Conservation (phyloP, 2,329 filamentous ascomycete species). For the Neonectria hederae region DNA sequence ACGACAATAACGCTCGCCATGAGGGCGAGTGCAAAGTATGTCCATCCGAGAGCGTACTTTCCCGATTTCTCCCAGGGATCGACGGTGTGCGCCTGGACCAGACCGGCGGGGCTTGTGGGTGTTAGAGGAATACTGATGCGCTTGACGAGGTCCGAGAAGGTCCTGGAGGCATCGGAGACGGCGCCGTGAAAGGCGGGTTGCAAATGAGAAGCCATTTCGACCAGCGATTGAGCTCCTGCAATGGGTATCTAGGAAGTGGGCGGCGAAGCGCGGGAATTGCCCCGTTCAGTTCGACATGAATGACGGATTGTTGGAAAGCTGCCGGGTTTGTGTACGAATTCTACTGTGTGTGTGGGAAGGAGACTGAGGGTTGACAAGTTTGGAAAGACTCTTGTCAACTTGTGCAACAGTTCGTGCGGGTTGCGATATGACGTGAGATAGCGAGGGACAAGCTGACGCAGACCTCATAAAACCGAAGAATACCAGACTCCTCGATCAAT, state of each 20-base stretch:
- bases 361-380: not conserved
- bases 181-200: conserved; percentile 45
- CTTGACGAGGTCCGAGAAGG: conserved; percentile 55
- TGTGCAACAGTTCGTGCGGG: not conserved
- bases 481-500: conserved; percentile 38
- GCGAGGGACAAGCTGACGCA: conserved; percentile 19
- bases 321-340: conserved; percentile 19
- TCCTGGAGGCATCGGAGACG: conserved; percentile 46
- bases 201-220: conserved; percentile 54
- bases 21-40: conserved; percentile 84
- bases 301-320: conserved; percentile 8
- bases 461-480: conserved; percentile 31
- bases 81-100: conserved; percentile 69
- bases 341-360: not conserved
- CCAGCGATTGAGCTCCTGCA: conserved; percentile 40
- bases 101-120: conserved; percentile 66
- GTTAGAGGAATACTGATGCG: conserved; percentile 70
- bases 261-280: conserved; percentile 40
- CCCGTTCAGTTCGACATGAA: conserved; percentile 42
- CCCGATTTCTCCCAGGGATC: conserved; percentile 85
- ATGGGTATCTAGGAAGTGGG: conserved; percentile 22
- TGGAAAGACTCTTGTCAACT: not conserved
- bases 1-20: conserved; percentile 73
- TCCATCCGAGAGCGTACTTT: conserved; percentile 88
- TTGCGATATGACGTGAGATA: conserved; percentile 9